phyloP scores from a whole-genome alignment of 768 basidiomycete species.

The Lactarius indigo region DNA sequence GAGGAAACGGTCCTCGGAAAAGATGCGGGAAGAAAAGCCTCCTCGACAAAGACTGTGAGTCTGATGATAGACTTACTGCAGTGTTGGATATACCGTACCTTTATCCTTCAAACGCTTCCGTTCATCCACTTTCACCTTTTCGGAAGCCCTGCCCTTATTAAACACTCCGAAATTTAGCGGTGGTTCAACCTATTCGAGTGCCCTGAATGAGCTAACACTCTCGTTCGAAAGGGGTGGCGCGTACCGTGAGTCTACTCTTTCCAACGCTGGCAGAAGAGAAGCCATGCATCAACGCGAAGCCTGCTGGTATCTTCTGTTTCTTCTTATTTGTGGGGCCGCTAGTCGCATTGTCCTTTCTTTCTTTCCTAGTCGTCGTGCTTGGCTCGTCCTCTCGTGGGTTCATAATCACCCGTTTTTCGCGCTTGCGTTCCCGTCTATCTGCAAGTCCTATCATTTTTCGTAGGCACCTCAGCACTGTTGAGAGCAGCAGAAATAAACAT shows the following conservation, averaged over 20 bases:
- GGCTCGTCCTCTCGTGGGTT: conserved; percentile 16
- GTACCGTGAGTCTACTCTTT: conserved; percentile 58
- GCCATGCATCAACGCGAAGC: conserved; percentile 64
- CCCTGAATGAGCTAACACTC: conserved; percentile 1
- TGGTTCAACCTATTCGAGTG: conserved; percentile 41
- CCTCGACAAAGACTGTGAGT: conserved; percentile 4
- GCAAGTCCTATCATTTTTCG: conserved; percentile 46
- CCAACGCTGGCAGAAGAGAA: conserved; percentile 62
- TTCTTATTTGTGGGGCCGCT: conserved; percentile 27
- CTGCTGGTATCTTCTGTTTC: conserved; percentile 40
- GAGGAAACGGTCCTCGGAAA: conserved; percentile 30
- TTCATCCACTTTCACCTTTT: conserved; percentile 34
- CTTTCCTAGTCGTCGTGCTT: conserved; percentile 11
- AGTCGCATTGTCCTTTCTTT: conserved; percentile 27
- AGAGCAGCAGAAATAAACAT: conserved; percentile 21
- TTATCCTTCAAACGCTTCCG: conserved; percentile 32
- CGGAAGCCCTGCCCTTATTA: conserved; percentile 61
- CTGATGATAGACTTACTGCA: neutral
- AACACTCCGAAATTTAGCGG: conserved; percentile 52
- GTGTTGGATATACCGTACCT: conserved; percentile 13
- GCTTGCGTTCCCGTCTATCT: conserved; percentile 63
- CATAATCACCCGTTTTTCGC: conserved; percentile 31
- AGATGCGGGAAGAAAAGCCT: conserved; percentile 20
- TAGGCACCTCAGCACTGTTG: neutral
- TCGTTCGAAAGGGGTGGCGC: conserved; percentile 20